A percentile compares a stretch with the other conserved stretches of the same genome.
These are phyloP conservation scores for Dictyostelium discoideum DNA, from an alignment of 78 protist genomes.

Conservation along the genomic window dicty_2.7 NC_007088.5:972001-972500, in stretches of 20 bases:
- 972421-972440: conserved; percentile 64
- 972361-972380: conserved; percentile 74
- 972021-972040: neutral
- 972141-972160: conserved; percentile 28
- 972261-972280: conserved; percentile 22
- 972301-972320: neutral
- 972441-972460: conserved; percentile 20
- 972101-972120: conserved; percentile 34
- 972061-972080: conserved; percentile 6
- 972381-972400: conserved; percentile 42
- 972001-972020: too few species aligned
- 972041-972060: conserved; percentile 19
- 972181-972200: conserved; percentile 45
- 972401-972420: conserved; percentile 47
- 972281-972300: conserved; percentile 46
- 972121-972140: conserved; percentile 21
- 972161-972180: conserved; percentile 42
- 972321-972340: conserved; percentile 60
- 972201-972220: conserved; percentile 28
- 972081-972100: conserved; percentile 4
- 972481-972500: conserved; percentile 31
- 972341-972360: conserved; percentile 56
- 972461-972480: conserved; percentile 33
- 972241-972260: conserved; percentile 30
- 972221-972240: conserved; percentile 64